A percentile compares a stretch with the other conserved stretches of the same genome.
Conservation (phyloP, 352 stramenopile species). For the Blastocystis sp. region DNA sequence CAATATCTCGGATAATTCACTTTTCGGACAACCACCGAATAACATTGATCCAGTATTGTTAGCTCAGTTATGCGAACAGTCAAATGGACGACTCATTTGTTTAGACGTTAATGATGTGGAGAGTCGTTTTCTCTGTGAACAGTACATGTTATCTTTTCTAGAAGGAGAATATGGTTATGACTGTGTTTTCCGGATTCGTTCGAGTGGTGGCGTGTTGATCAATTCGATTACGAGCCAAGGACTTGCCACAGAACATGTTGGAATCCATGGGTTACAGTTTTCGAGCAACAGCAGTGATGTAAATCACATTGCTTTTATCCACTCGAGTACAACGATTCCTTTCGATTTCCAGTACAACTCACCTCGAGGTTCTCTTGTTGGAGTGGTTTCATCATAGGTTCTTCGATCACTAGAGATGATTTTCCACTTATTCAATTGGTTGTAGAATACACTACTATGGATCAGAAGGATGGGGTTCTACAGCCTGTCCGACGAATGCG, state of each 20-base stretch:
- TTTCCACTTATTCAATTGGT: slow-evolving; percentile 50
- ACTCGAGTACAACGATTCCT: neutral
- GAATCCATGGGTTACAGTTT: slow-evolving; percentile 36
- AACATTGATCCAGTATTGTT: slow-evolving; percentile 19
- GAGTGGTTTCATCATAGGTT: neutral
- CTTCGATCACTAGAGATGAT: slow-evolving; percentile 11
- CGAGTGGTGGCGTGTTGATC: slow-evolving; percentile 13
- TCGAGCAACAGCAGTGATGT: slow-evolving; percentile 18
- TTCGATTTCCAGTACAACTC: slow-evolving; percentile 43
- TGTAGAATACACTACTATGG: slow-evolving; percentile 48
- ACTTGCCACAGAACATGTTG: neutral
- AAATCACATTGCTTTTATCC: neutral
- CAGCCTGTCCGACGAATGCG: slow-evolving; percentile 6
- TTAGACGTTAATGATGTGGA: neutral
- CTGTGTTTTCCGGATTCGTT: slow-evolving; percentile 17
- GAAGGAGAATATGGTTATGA: slow-evolving; percentile 24
- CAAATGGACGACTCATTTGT: slow-evolving; percentile 13
- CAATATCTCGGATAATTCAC: slow-evolving; percentile 12
- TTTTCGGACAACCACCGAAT: neutral
- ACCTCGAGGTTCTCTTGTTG: neutral
- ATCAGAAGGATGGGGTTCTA: neutral
- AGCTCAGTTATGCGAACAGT: neutral
- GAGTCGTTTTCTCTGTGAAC: neutral
- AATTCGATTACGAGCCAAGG: neutral
- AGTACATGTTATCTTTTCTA: neutral